A percentile compares a stretch with the other conserved stretches of the same genome.
Evolutionary conservation across 2,329 filamentous ascomycete species (phyloP).

Genomic region (Ascochyta viciae-villosae): DNA sequence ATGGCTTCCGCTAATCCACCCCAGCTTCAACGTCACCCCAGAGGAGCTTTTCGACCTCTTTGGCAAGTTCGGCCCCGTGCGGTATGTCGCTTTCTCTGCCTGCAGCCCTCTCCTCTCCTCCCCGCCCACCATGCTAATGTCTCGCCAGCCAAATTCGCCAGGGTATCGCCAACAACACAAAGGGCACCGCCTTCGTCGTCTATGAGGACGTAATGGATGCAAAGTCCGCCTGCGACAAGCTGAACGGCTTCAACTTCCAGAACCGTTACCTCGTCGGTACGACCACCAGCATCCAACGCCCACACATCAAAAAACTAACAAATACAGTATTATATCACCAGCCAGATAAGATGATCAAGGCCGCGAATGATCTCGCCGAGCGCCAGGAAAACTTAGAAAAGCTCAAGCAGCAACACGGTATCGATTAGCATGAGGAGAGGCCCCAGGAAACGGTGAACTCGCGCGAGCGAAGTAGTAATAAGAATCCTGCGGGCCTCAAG

Average conservation of each 20-base stretch:
- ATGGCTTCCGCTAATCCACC: slow-evolving; percentile 8
- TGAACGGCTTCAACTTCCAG: slow-evolving; percentile 99
- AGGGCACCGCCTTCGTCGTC: slow-evolving; percentile 98
- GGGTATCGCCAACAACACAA: slow-evolving; percentile 95
- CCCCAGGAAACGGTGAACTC: slow-evolving; percentile 56
- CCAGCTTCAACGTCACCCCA: slow-evolving; percentile 96
- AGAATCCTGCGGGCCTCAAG: slow-evolving; percentile 48
- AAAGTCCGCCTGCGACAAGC: slow-evolving; percentile 98
- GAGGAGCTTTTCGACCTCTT: slow-evolving; percentile 99
- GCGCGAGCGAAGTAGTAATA: slow-evolving; percentile 40
- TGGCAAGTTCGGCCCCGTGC: slow-evolving; percentile 94
- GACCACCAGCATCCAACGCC: slow-evolving; percentile 41
- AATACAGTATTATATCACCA: slow-evolving; percentile 74
- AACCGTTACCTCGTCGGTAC: slow-evolving; percentile 97
- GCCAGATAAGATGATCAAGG: slow-evolving; percentile 80
- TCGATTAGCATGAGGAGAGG: slow-evolving; percentile 74
- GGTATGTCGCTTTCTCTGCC: slow-evolving; percentile 64
- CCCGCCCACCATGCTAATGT: slow-evolving; percentile 28
- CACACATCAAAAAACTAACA: slow-evolving; percentile 9
- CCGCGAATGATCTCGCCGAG: slow-evolving; percentile 91
- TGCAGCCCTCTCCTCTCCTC: slow-evolving; percentile 11
- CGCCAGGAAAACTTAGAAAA: slow-evolving; percentile 97
- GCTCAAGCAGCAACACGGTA: slow-evolving; percentile 96
- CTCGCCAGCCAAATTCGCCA: slow-evolving; percentile 88
- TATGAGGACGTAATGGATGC: slow-evolving; percentile 99